These are phyloP conservation scores for Canavalia ensiformis DNA, from an alignment of 306 rosid genomes.

Conservation along the genomic window DNA sequence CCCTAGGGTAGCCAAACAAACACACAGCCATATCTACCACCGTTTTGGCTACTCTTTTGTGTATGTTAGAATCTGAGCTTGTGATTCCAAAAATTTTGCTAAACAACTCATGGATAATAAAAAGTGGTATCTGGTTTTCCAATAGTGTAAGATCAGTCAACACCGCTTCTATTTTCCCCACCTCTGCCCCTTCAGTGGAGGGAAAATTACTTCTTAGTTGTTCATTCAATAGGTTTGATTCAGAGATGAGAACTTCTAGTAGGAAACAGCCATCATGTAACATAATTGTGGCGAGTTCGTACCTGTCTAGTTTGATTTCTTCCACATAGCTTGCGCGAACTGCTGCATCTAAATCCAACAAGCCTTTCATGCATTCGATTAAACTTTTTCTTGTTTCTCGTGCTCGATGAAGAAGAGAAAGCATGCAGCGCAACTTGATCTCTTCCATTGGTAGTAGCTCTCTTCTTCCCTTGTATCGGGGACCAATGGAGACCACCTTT, in stretches of 20 bases:
- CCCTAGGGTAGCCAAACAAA: neutral
- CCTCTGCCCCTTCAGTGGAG: neutral
- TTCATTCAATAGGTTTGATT: neutral
- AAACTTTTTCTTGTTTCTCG: neutral
- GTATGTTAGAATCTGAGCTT: too few species aligned
- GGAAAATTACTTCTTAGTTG: neutral
- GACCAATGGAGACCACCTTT: slow-evolving; percentile 44
- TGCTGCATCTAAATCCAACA: neutral
- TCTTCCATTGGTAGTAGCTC: slow-evolving; percentile 16
- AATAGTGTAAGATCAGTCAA: slow-evolving; percentile 37
- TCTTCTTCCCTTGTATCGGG: neutral
- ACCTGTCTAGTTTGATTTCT: neutral
- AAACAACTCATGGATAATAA: neutral
- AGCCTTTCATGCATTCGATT: neutral
- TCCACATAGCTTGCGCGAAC: slow-evolving; percentile 34
- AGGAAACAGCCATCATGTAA: slow-evolving; percentile 43
- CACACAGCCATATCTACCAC: neutral
- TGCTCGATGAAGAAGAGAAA: neutral
- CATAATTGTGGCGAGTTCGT: slow-evolving; percentile 31
- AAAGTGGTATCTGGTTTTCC: slow-evolving; percentile 44
- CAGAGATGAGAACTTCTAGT: slow-evolving; percentile 43
- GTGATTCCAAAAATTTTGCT: neutral
- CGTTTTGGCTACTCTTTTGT: too few species aligned
- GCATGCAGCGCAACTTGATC: slow-evolving; percentile 15
- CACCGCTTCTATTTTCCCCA: neutral